These are phyloP conservation scores for Amanita exitialis DNA, from an alignment of 768 basidiomycete genomes.

Conservation along the genomic window DNA sequence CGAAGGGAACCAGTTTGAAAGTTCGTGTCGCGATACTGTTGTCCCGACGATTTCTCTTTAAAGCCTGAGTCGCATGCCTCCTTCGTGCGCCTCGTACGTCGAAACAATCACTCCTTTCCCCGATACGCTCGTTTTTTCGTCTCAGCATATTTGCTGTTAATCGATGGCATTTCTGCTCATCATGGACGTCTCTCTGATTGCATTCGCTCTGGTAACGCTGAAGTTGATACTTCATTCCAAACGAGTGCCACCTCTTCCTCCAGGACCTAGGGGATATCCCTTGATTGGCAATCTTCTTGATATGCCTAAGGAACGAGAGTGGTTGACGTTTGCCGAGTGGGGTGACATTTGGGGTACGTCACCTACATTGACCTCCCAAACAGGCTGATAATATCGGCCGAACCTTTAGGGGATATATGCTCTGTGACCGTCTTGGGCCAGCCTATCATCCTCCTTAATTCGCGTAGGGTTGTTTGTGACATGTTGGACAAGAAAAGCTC, in stretches of 20 bases:
- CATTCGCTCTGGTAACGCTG: conserved; percentile 25
- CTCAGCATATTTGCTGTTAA: conserved; percentile 6
- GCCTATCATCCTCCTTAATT: conserved; percentile 47
- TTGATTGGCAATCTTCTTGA: conserved; percentile 45
- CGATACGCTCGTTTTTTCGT: conserved; percentile 1
- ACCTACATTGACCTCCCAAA: not conserved
- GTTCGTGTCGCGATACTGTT: conserved; percentile 23
- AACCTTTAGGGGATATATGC: conserved; percentile 41
- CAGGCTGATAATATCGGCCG: not conserved
- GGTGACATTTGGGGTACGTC: conserved; percentile 39
- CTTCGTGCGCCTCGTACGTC: not conserved
- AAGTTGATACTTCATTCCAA: conserved; percentile 18
- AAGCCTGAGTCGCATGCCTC: conserved; percentile 12
- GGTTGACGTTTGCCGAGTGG: conserved; percentile 44
- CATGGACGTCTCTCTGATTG: conserved; percentile 22
- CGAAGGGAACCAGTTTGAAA: conserved; percentile 14
- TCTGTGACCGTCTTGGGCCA: conserved; percentile 54
- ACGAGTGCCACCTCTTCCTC: conserved; percentile 25
- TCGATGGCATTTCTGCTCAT: conserved; percentile 19
- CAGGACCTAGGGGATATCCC: conserved; percentile 43
- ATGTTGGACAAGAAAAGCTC: conserved; percentile 60
- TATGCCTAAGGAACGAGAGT: conserved; percentile 39
- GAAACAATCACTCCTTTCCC: conserved; percentile 15
- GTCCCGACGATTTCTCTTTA: conserved; percentile 29
- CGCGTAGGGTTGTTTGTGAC: conserved; percentile 36